These are phyloP conservation scores for Phascolomyces articulosus DNA, from an alignment of 371 early-diverging fungal genomes.

Conservation along the genomic window DNA sequence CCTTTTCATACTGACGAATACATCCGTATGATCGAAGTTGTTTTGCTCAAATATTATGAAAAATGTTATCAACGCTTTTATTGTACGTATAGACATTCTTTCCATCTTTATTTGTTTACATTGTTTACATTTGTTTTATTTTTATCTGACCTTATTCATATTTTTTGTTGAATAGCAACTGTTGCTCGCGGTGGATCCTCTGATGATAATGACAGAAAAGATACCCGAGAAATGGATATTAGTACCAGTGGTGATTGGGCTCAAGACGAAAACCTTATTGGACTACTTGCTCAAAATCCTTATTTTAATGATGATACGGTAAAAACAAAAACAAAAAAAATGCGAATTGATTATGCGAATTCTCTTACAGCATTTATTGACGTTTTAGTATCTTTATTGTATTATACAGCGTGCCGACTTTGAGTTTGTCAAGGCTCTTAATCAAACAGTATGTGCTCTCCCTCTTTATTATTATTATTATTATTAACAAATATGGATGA, in stretches of 20 bases:
- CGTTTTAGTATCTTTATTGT: not conserved
- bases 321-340: not conserved
- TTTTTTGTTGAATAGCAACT: too few species aligned
- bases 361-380: too few species aligned
- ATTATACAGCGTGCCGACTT: conserved; percentile 29
- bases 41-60: conserved; percentile 77
- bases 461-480: not conserved
- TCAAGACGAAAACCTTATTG: conserved; percentile 71
- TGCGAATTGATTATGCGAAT: not conserved
- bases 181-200: conserved; percentile 57
- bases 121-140: not conserved
- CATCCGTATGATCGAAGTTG: conserved; percentile 75
- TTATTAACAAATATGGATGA: not conserved
- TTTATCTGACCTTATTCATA: too few species aligned
- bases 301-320: conserved; percentile 56
- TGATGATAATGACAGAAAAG: conserved; percentile 30
- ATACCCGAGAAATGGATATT: conserved; percentile 38
- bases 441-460: conserved; percentile 40
- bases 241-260: conserved; percentile 82
- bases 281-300: conserved; percentile 67
- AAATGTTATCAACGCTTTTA: conserved; percentile 74
- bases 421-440: conserved; percentile 41
- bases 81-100: conserved; percentile 36
- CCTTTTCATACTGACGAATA: conserved; percentile 82
- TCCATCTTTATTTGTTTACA: not conserved